Conservation (phyloP, 768 basidiomycete genomes). For the Boletus pseudo-olivaceus region DNA sequence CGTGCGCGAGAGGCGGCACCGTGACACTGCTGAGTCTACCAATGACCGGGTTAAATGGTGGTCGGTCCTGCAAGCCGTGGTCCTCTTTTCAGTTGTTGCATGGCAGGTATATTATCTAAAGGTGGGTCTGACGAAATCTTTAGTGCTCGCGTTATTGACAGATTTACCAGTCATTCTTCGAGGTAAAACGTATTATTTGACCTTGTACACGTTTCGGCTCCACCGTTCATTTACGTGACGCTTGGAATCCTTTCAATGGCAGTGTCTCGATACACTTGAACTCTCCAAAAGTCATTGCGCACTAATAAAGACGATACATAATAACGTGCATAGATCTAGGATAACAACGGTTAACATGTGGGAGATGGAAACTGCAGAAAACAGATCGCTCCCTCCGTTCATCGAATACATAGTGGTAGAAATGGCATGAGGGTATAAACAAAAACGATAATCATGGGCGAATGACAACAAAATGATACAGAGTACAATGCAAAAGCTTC, state of each 20-base stretch:
- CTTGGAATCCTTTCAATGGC: not conserved
- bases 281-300: constrained; percentile 1
- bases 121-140: constrained; percentile 36
- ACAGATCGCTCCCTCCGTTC: constrained; percentile 5
- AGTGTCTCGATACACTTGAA: not conserved
- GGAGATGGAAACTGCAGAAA: not conserved
- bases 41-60: constrained; percentile 99
- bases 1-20: constrained; percentile 85
- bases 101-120: constrained; percentile 99
- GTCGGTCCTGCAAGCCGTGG: constrained; percentile 87
- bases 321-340: constrained; percentile 26
- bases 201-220: constrained; percentile 1
- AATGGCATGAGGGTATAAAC: constrained; percentile 18
- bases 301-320: constrained; percentile 20
- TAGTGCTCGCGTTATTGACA: not conserved
- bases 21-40: constrained; percentile 91
- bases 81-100: constrained; percentile 85
- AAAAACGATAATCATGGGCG: constrained; percentile 10
- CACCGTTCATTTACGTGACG: not conserved
- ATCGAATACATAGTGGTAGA: constrained; percentile 1
- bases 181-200: constrained; percentile 86
- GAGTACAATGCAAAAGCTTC: constrained; percentile 18
- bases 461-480: constrained; percentile 9
- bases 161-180: constrained; percentile 70
- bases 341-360: constrained; percentile 26